Evolutionary conservation across 148 eudicot species (phyloP), one percentile per base, ranked within the genome.

Genomic region (Heliamphora exappendiculata): DNA sequence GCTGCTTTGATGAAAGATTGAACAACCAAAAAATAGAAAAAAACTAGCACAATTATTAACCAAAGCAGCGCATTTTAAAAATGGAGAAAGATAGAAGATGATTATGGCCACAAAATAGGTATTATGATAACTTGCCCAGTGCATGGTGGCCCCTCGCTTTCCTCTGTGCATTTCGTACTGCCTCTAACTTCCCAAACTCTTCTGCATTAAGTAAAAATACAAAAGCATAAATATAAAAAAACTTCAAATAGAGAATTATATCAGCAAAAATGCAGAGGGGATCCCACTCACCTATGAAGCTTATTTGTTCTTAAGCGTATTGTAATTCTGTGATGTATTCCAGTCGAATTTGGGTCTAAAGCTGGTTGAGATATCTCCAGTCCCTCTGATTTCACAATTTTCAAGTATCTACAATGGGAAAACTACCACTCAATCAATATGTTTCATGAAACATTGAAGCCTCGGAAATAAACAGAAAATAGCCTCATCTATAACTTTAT

Each of bases 291-390:
- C 98, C 91, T 89, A 64, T 95, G 98, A 50, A 88, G 71, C 78
- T 51, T 84, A 29, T 89, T 86, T 45, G 63, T 49, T 79, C 89
- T 89, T 64, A 86, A 87, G 74, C 97, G 89, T 76, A 87, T 65
- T 3, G 98, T 95, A 72, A 95, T 95, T 76, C 94, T 88, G 76
- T 95, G 98, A 91, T 95, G 98, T 87, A 95, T 95, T 55, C 86
- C 98, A 33, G 97, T 87, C 20, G 98, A 95, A 82, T 95, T 91
- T 66, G 90, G 90, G 81, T 89, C 97, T 82, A 95, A 84, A 63
- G 96, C 98, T 39, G 98, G 98, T 82, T 95, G 98, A 78, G 98
- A 95, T 79, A 95, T 92, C 78, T 92, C 89, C 72, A 95, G 79
- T 55, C 96, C 88, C 55, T 88, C 96, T 70, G 90, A 79, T 85